Evolutionary conservation across 495 filamentous ascomycete species (phyloP), one percentile per base, ranked within the genome.

Genomic region (Mycothermus thermophilus): DNA sequence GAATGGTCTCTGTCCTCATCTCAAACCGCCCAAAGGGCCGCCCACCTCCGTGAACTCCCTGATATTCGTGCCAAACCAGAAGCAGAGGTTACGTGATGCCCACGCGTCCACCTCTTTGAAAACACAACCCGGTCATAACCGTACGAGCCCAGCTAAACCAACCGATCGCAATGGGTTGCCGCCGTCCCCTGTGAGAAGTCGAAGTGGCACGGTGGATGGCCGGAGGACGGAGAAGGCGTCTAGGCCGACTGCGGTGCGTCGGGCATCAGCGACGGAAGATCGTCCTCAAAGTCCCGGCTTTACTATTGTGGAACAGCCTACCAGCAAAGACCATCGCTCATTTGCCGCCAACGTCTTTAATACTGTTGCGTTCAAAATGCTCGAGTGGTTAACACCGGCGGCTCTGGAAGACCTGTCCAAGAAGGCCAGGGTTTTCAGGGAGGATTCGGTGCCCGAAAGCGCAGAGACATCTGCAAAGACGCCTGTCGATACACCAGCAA

Each of bases 291-390:
- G 19, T 25, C 42, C 46, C 4, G 38, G 31, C 25, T 54, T 54
- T 27, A 25, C 40, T 3, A 41, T 66, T 21, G 50, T 32, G 27
- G 71, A 68, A 41, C 55, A 59, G 28, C 68, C 74, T 27, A 55
- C 59, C 6, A 65, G 69, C 44, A 85, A 79, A 46, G 83, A 92
- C 48, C 79, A 83, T 13, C 79, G 81, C 40, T 88, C 83, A 1
- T 87, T 92, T 43, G 79, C 80, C 7, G 84, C 85, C 29, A 80
- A 80, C 38, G 60, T 90, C 3, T 87, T 88, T 46, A 78, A 79
- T 41, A 84, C 83, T 3, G 63, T 76, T 27, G 70, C 83, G 4
- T 66, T 85, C 42, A 77, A 77, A 36, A 81, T 88, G 74, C 59
- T 88, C 18, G 81, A 86, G 52, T 86, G 79, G 79, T 60, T 82